Evolutionary conservation across 805 yeast species (phyloP).

Genomic region (Kluyveromyces aestuarii): DNA sequence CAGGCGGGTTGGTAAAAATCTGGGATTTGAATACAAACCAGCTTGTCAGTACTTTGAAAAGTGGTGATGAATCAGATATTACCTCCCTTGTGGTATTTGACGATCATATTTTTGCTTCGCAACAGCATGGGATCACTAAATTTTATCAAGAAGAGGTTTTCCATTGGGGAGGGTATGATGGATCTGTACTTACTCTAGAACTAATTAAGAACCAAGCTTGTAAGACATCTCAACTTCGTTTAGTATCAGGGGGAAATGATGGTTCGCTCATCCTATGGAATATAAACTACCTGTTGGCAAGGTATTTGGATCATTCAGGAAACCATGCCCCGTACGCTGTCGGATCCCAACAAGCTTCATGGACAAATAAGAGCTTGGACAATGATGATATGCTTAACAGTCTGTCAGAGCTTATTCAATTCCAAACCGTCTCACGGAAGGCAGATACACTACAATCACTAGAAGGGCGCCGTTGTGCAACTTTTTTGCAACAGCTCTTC

Average conservation of each 20-base stretch:
- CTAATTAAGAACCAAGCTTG: constrained; percentile 31
- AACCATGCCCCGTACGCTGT: constrained; percentile 5
- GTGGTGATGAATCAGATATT: constrained; percentile 39
- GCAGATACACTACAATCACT: constrained; percentile 47
- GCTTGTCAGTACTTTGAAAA: constrained; percentile 37
- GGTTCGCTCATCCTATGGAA: constrained; percentile 70
- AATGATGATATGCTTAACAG: constrained; percentile 59
- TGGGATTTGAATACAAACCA: constrained; percentile 87
- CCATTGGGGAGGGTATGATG: constrained; percentile 46
- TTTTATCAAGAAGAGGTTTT: constrained; percentile 36
- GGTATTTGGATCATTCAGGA: not conserved
- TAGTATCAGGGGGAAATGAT: constrained; percentile 64
- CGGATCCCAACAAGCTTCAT: constrained; percentile 1
- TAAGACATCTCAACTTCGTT: constrained; percentile 29
- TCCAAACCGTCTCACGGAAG: constrained; percentile 66
- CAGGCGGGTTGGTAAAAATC: constrained; percentile 63
- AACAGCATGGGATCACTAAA: constrained; percentile 37
- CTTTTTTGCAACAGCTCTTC: constrained; percentile 53
- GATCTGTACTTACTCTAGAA: constrained; percentile 49
- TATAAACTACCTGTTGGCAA: constrained; percentile 22
- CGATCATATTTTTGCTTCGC: constrained; percentile 25
- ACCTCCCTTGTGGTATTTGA: constrained; percentile 34
- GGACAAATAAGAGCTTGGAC: constrained; percentile 23
- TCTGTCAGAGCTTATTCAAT: constrained; percentile 53
- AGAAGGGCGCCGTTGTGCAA: constrained; percentile 83